Evolutionary conservation across 2,329 filamentous ascomycete genomes (phyloP).

Genomic region (Epichloe gansuensis): DNA sequence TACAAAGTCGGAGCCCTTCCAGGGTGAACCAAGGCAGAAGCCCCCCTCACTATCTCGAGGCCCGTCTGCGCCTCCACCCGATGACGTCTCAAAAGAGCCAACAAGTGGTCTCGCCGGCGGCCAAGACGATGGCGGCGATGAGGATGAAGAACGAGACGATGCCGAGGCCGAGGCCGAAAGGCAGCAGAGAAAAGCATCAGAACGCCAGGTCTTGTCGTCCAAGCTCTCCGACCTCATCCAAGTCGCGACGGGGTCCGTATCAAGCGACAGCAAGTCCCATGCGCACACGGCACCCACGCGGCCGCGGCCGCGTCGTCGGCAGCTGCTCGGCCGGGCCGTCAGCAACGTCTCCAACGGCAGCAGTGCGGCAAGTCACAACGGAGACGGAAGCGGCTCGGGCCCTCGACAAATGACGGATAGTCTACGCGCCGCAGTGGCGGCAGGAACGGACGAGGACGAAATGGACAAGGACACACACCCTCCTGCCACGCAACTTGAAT

Average conservation of each 20-base stretch:
- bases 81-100: neutral
- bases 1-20: conserved; percentile 27
- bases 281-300: conserved; percentile 9
- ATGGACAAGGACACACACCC: conserved; percentile 19
- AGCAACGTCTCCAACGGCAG: conserved; percentile 44
- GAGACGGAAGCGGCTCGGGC: conserved; percentile 12
- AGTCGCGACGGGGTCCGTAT: neutral
- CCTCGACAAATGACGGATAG: conserved; percentile 3
- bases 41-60: neutral
- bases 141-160: neutral
- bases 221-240: conserved; percentile 32
- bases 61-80: conserved; percentile 7
- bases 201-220: conserved; percentile 28
- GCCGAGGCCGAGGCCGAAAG: conserved; percentile 8
- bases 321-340: conserved; percentile 44
- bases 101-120: neutral
- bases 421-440: conserved; percentile 6
- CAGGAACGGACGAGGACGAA: conserved; percentile 9
- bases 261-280: conserved; percentile 6
- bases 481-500: conserved; percentile 39
- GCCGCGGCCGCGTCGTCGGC: conserved; percentile 27
- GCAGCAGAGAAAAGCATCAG: conserved; percentile 21
- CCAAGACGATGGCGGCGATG: conserved; percentile 1
- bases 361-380: conserved; percentile 26
- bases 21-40: conserved; percentile 6